A percentile compares a stretch with the other conserved stretches of the same genome.
Conservation (phyloP, 2,329 filamentous ascomycete species). For the Trichoderma polysporum region DNA sequence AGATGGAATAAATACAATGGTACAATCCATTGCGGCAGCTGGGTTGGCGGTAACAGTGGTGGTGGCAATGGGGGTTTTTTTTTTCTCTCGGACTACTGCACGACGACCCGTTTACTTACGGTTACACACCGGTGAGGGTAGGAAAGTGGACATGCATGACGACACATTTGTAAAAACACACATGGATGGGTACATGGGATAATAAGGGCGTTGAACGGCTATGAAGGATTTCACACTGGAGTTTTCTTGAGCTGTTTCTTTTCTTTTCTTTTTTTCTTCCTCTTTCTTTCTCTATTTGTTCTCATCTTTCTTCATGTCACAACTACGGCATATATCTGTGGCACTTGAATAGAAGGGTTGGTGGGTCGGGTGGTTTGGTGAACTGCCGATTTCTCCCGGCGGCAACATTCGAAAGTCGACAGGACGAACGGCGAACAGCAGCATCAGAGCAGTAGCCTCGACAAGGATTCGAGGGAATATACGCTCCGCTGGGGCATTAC, state of each 20-base stretch:
- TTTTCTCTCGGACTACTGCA: not conserved
- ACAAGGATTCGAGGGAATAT: not conserved
- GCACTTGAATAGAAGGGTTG: not conserved
- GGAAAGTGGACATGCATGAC: constrained; percentile 11
- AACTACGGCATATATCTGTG: not conserved
- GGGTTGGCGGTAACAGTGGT: not conserved
- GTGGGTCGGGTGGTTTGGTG: not conserved
- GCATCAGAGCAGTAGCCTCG: not conserved
- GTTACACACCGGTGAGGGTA: not conserved
- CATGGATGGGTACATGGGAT: constrained; percentile 28
- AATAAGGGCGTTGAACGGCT: constrained; percentile 35
- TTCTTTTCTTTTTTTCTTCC: not conserved
- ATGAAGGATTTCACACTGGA: constrained; percentile 33
- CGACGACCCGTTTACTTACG: not conserved
- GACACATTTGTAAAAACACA: constrained; percentile 11
- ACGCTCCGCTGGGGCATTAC: not conserved
- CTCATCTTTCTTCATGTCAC: not conserved
- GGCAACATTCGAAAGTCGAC: not conserved
- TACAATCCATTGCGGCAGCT: not conserved
- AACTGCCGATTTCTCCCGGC: not conserved
- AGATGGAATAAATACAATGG: constrained; percentile 38
- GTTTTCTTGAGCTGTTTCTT: constrained; percentile 37
- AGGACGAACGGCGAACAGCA: too few relatives aligned
- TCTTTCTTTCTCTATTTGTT: not conserved
- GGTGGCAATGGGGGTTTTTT: not conserved